phyloP scores from a whole-genome alignment of 768 basidiomycete species.

The Podaxis mareebaensis region DNA sequence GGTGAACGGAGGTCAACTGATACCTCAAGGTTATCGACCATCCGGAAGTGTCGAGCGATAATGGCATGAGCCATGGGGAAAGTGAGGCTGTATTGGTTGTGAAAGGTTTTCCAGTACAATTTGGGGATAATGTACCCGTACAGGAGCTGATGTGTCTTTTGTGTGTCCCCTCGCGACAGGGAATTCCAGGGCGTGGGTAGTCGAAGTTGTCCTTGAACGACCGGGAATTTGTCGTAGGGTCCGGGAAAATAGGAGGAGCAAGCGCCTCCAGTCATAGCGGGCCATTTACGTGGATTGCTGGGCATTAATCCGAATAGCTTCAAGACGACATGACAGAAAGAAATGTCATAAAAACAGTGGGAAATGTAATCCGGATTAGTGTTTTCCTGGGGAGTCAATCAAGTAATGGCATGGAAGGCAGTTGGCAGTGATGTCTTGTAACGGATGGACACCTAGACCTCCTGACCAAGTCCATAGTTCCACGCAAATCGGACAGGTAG shows the following conservation, averaged over 20 bases:
- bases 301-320: not conserved
- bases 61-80: not conserved
- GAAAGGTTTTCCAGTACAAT: not conserved
- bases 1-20: conserved; percentile 4
- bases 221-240: not conserved
- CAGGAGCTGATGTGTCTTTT: not conserved
- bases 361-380: not conserved
- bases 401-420: not conserved
- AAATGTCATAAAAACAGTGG: not conserved
- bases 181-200: not conserved
- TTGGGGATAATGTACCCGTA: not conserved
- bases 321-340: not conserved
- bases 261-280: not conserved
- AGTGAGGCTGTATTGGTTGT: too few relatives aligned
- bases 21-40: not conserved
- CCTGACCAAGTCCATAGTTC: not conserved
- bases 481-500: conserved; percentile 3
- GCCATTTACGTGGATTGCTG: not conserved
- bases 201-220: not conserved
- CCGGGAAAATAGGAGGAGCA: conserved; percentile 13
- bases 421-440: not conserved
- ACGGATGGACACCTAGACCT: conserved; percentile 1
- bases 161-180: not conserved
- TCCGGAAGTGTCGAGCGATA: not conserved
- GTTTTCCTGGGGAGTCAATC: not conserved